These are phyloP conservation scores for Zasmidium angulare DNA, from an alignment of 2,329 filamentous ascomycete genomes.

Conservation along the genomic window DNA sequence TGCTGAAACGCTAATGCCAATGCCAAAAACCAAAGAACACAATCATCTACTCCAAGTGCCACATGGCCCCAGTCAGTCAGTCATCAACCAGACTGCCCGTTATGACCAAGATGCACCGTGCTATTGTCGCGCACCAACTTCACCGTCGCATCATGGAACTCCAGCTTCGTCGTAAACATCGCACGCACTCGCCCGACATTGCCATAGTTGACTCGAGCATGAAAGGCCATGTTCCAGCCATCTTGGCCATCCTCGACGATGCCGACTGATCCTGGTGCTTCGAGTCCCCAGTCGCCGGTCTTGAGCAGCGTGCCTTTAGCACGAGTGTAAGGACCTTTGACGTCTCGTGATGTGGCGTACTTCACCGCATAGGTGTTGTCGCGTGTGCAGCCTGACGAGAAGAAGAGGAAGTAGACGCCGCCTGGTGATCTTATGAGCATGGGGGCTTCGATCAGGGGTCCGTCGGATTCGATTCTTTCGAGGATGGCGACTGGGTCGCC, in stretches of 20 bases:
- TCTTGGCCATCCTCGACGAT: slow-evolving; percentile 26
- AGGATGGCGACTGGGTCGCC: slow-evolving; percentile 29
- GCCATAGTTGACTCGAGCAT: slow-evolving; percentile 29
- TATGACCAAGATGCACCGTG: not conserved
- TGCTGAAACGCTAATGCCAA: not conserved
- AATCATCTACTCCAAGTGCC: not conserved
- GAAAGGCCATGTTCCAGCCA: slow-evolving; percentile 33
- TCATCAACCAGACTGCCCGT: not conserved
- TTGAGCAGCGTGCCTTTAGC: slow-evolving; percentile 25
- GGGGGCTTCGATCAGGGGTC: slow-evolving; percentile 38
- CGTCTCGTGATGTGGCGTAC: slow-evolving; percentile 31
- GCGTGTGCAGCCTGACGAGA: slow-evolving; percentile 36
- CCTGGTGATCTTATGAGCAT: slow-evolving; percentile 28
- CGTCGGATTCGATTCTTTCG: slow-evolving; percentile 29
- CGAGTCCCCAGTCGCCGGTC: slow-evolving; percentile 32
- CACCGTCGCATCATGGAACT: slow-evolving; percentile 27
- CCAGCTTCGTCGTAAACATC: slow-evolving; percentile 35
- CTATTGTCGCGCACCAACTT: slow-evolving; percentile 12
- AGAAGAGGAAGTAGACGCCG: slow-evolving; percentile 39
- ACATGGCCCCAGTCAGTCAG: too few species aligned
- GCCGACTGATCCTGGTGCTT: slow-evolving; percentile 34
- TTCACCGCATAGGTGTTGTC: slow-evolving; percentile 32
- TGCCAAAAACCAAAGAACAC: not conserved
- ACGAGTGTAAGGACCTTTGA: slow-evolving; percentile 34
- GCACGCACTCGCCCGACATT: slow-evolving; percentile 29